These are phyloP conservation scores for Neospermospora avenae DNA, from an alignment of 2,329 filamentous ascomycete species.

Conservation along the genomic window DNA sequence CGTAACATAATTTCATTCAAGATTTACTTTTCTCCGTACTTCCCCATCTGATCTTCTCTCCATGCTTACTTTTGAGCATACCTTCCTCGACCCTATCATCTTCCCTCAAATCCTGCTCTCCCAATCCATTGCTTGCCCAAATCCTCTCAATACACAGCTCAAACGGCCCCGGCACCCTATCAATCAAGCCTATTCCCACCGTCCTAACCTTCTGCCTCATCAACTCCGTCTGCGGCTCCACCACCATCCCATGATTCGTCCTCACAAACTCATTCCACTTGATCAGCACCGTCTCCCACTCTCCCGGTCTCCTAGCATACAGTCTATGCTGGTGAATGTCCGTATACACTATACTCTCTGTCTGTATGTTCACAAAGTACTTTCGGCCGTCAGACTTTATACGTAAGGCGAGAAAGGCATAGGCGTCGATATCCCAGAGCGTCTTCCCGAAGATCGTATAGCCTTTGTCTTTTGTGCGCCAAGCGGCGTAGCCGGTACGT, in stretches of 20 bases:
- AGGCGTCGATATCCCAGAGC: constrained; percentile 87
- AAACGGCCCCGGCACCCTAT: constrained; percentile 84
- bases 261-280: constrained; percentile 91
- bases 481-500: constrained; percentile 84
- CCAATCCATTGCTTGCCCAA: constrained; percentile 75
- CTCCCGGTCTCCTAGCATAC: constrained; percentile 71
- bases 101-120: constrained; percentile 24
- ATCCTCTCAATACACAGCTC: constrained; percentile 81
- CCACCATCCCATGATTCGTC: constrained; percentile 87
- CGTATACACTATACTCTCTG: constrained; percentile 88
- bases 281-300: constrained; percentile 95
- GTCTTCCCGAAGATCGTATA: constrained; percentile 81
- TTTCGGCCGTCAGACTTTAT: constrained; percentile 87
- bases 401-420: constrained; percentile 80
- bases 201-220: constrained; percentile 81
- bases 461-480: constrained; percentile 74
- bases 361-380: constrained; percentile 95
- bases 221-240: constrained; percentile 91
- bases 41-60: constrained; percentile 43
- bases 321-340: constrained; percentile 94
- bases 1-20: not conserved
- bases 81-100: constrained; percentile 36
- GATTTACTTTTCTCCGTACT: constrained; percentile 26
- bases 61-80: constrained; percentile 42
- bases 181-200: constrained; percentile 83